Base-by-base conservation (phyloP, 805 yeast genomes). In the Monosporozyma aerobia region DNA sequence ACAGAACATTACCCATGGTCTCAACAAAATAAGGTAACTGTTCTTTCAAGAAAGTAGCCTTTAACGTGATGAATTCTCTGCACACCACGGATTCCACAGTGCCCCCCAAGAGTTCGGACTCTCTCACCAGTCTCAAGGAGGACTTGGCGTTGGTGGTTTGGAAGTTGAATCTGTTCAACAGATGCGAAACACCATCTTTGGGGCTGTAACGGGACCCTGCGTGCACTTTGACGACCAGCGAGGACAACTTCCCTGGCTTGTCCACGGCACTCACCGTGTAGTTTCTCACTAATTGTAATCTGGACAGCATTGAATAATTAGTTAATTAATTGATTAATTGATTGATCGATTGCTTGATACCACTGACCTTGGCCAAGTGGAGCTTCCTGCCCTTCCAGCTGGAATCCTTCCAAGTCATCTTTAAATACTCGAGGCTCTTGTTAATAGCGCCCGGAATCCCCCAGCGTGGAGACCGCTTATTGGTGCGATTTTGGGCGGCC, bases 81-180 rank as follows among this genome's bases (percentile, higher is more conserved):
- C 87, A 82, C 62, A 89, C 83, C 53, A 67, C 63, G 46, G 95
- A 76, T 49, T 78, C 67, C 71, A 89, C 80, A 55, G 72, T 73
- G 68, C 96, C 98, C 61, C 99, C 98, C 59, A 92, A 77, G 59
- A 94, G 80, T 76, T 92, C 99, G 50, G 90, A 75, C 75, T 94
- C 99, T 74, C 99, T 87, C 67, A 90, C 86, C 65, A 90, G 77
- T 76, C 98, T 87, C 69, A 94, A 78, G 25, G 94, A 96, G 19
- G 97, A 85, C 71, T 89, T 88, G 62, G 81, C 70, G 56, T 77
- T 77, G 53, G 96, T 89, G 78, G 86, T 84, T 68, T 85, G 81
- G 77, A 85, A 94, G 63, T 84, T 85, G 71, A 82, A 90, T 71
- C 89, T 81, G 65, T 92, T 80, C 65, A 90, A 78, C 58, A 90